Conservation (phyloP, 805 yeast species). For the Candida xyloterini region DNA sequence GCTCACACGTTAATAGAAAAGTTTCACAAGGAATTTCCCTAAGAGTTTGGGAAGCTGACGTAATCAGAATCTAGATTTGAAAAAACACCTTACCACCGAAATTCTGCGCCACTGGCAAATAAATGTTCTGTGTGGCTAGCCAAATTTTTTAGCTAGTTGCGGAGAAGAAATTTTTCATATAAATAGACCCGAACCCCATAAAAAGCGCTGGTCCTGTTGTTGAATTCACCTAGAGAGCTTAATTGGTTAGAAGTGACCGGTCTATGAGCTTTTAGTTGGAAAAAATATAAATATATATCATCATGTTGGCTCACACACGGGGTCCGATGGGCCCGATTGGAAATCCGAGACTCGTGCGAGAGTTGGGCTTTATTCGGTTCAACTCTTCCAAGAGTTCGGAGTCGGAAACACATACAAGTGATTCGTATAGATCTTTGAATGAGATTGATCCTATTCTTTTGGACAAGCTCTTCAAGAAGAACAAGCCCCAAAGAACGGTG, state of each 20-base stretch:
- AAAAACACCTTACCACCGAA: neutral
- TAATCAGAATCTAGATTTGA: neutral
- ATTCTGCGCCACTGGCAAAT: slow-evolving; percentile 2
- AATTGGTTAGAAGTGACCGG: neutral
- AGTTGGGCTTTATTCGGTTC: neutral
- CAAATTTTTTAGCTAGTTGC: slow-evolving; percentile 2
- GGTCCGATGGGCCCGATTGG: slow-evolving; percentile 2
- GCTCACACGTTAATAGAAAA: slow-evolving; percentile 1
- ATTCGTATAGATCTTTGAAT: slow-evolving; percentile 2
- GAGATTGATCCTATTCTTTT: slow-evolving; percentile 29
- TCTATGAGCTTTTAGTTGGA: neutral
- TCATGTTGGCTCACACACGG: slow-evolving; percentile 5
- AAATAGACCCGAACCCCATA: neutral
- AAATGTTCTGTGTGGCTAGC: slow-evolving; percentile 6
- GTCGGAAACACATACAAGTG: neutral
- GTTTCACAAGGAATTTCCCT: neutral
- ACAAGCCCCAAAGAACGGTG: slow-evolving; percentile 22
- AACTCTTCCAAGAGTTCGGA: slow-evolving; percentile 5
- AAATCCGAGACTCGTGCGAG: neutral
- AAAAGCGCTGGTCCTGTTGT: neutral
- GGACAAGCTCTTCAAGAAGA: slow-evolving; percentile 29
- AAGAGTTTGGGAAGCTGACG: neutral
- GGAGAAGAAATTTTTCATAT: slow-evolving; percentile 10
- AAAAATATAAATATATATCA: neutral
- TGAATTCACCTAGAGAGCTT: neutral